Base-by-base conservation (phyloP, 768 basidiomycete genomes). In the Scleroderma citrinum region DNA sequence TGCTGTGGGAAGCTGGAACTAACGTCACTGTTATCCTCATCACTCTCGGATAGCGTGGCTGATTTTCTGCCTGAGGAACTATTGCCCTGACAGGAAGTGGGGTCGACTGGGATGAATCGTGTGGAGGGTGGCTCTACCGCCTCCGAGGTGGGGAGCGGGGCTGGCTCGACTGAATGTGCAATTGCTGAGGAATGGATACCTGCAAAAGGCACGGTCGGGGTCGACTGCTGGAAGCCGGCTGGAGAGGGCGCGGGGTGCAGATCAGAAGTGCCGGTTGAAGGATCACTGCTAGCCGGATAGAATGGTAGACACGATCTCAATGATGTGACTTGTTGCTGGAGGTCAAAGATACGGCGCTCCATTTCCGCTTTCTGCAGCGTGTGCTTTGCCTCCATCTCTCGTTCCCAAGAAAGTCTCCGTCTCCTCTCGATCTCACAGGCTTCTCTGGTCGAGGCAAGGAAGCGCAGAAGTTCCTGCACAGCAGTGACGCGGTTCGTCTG, bases 371-470 rank as follows among this genome's bases (percentile, higher is more conserved):
- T 77, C 40, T 71, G 65, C 54, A 80, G 76, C 13, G 65, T 56
- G 44, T 71, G 74, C 56, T 74, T 83, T 10, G 74, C 74, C 66
- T 87, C 87, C 52, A 85, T 81, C 49, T 83, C 81, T 54, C 76
- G 71, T 57, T 89, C 87, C 85, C 87, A 88, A 32, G 70, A 76
- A 7, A 74, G 47, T 42, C 85, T 71, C 17, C 87, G 74, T 54
- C 70, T 76, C 34, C 71, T 68, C 54, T 88, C 87, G 16, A 68
- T 71, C 44, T 83, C 82, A 39, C 81, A 78, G 0, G 79, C 76
- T 29, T 85, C 77, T 54, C 72, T 74, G 1, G 80, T 80, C 1
- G 76, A 71, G n/a, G 73, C 63, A 7, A 85, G 63, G 45, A 80
- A 71, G n/a, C 79, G 76, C 48, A 81, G 60, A 32, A 87, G 71